A percentile compares a stretch with the other conserved stretches of the same genome.
These are phyloP conservation scores for Mycena floridula DNA, from an alignment of 768 basidiomycete species.

Conservation along the genomic window DNA sequence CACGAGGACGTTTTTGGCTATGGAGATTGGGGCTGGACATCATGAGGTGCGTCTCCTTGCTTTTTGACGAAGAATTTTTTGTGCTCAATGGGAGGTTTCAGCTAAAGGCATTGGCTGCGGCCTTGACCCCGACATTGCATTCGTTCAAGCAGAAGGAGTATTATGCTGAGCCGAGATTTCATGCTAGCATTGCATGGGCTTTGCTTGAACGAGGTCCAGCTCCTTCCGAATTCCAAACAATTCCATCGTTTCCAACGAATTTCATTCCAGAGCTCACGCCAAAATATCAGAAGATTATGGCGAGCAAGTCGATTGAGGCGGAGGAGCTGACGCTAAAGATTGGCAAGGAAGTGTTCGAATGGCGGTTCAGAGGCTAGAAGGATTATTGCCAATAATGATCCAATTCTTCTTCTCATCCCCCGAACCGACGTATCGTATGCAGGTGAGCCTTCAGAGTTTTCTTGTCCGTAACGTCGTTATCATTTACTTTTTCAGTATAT, in stretches of 20 bases:
- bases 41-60: constrained; percentile 43
- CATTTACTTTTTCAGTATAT: no score
- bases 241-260: constrained; percentile 43
- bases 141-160: constrained; percentile 70
- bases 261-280: constrained; percentile 46
- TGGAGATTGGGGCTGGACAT: constrained; percentile 84
- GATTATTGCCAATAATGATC: no score
- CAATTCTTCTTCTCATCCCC: no score
- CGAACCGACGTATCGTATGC: no score
- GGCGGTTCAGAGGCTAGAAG: constrained; percentile 28
- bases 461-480: no score
- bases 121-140: constrained; percentile 52
- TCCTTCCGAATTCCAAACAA: constrained; percentile 40
- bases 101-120: constrained; percentile 51
- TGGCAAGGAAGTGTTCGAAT: constrained; percentile 57
- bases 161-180: constrained; percentile 78
- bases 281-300: constrained; percentile 35
- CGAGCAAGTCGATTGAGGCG: constrained; percentile 41
- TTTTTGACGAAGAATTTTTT: no score
- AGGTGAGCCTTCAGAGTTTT: no score
- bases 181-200: constrained; percentile 87
- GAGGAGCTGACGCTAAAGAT: constrained; percentile 58
- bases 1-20: constrained; percentile 72
- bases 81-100: constrained; percentile 23
- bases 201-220: constrained; percentile 40